phyloP scores from a whole-genome alignment of 2,329 filamentous ascomycete species.

The Cytospora schulzeri region DNA sequence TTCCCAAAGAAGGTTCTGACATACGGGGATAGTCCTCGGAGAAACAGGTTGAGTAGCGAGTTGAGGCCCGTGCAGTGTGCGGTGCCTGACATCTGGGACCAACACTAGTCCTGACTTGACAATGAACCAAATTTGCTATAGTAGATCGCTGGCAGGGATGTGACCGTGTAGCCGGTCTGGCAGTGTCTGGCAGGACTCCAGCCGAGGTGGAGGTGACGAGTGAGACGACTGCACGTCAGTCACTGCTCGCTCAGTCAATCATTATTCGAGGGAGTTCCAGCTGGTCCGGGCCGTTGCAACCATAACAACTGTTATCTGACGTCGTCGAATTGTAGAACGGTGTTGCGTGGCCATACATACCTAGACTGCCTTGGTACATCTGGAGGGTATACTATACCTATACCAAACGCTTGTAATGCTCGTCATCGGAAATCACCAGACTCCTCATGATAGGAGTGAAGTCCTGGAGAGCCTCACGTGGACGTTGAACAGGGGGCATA shows the following conservation, averaged over 20 bases:
- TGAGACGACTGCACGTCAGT: constrained; percentile 1
- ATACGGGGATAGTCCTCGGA: background rate
- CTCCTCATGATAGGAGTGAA: background rate
- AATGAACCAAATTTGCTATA: background rate
- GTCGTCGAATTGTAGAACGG: background rate
- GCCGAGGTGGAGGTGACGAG: background rate
- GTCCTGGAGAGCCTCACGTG: background rate
- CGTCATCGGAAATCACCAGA: background rate
- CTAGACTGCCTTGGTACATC: background rate
- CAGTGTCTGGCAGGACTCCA: background rate
- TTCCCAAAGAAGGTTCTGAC: background rate
- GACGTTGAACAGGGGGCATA: background rate
- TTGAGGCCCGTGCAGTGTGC: background rate
- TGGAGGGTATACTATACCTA: too few relatives aligned
- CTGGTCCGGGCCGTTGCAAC: too few relatives aligned
- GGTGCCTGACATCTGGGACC: constrained; percentile 15
- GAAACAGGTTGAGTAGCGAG: background rate
- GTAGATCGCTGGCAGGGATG: constrained; percentile 1
- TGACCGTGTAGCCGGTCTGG: background rate
- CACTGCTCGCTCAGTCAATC: background rate
- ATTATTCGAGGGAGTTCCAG: too few relatives aligned
- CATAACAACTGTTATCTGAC: background rate
- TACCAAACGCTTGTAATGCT: background rate
- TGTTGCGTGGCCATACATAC: background rate
- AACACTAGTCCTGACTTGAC: background rate